Evolutionary conservation across 2,329 filamentous ascomycete genomes (phyloP).

Genomic region (Aspergillus oerlinghausenensis): DNA sequence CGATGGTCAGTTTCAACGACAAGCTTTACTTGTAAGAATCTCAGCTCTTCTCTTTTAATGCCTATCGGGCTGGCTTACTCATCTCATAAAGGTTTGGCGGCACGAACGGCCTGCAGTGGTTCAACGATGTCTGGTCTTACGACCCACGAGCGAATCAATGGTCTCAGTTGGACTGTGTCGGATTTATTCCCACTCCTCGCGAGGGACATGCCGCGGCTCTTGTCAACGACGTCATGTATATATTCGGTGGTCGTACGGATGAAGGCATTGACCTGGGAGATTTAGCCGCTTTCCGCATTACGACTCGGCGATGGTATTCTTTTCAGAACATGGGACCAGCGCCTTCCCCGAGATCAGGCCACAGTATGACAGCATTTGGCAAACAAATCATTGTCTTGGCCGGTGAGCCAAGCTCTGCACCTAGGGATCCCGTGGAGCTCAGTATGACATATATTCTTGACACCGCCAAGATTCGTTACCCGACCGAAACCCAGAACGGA

Average conservation of each 20-base stretch:
- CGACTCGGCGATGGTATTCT: slow-evolving; percentile 91
- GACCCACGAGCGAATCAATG: slow-evolving; percentile 79
- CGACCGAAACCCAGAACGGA: slow-evolving; percentile 60
- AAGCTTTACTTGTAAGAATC: slow-evolving; percentile 79
- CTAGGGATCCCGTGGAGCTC: slow-evolving; percentile 75
- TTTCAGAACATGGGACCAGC: slow-evolving; percentile 99
- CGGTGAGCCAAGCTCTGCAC: slow-evolving; percentile 87
- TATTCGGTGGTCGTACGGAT: slow-evolving; percentile 93
- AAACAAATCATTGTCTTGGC: slow-evolving; percentile 90
- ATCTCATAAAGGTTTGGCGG: slow-evolving; percentile 71
- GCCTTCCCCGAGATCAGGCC: slow-evolving; percentile 86
- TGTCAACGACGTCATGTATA: slow-evolving; percentile 98
- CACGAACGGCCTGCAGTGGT: slow-evolving; percentile 94
- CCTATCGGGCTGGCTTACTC: slow-evolving; percentile 1
- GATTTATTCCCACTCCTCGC: slow-evolving; percentile 88
- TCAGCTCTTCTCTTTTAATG: background rate
- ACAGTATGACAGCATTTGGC: slow-evolving; percentile 94
- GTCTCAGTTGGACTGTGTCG: slow-evolving; percentile 90
- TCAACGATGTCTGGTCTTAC: slow-evolving; percentile 98
- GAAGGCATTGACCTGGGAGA: slow-evolving; percentile 91
- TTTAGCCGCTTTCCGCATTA: slow-evolving; percentile 77
- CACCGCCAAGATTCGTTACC: slow-evolving; percentile 94
- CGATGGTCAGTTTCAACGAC: slow-evolving; percentile 85
- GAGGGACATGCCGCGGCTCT: slow-evolving; percentile 92
- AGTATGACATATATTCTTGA: slow-evolving; percentile 88